Evolutionary conservation across 768 basidiomycete species (phyloP).

Genomic region (Melanogaster broomeanus): DNA sequence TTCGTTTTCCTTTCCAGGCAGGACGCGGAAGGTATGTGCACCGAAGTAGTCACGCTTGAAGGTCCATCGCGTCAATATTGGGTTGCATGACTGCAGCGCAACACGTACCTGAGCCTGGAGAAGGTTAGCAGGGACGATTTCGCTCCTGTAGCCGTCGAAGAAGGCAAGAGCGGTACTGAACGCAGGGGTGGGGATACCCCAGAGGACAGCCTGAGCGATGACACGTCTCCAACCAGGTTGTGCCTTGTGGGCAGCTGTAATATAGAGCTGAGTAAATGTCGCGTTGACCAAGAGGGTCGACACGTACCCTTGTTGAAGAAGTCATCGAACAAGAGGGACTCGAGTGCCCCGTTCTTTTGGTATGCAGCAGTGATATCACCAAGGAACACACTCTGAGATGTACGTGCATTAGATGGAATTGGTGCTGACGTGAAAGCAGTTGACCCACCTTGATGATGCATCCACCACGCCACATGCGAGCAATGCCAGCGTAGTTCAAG

Average conservation of each 20-base stretch:
- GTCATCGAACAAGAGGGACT: constrained; percentile 92
- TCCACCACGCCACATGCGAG: constrained; percentile 99
- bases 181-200: constrained; percentile 98
- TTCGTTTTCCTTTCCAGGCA: constrained; percentile 88
- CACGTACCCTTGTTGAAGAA: constrained; percentile 91
- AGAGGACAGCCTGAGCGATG: constrained; percentile 92
- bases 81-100: background rate
- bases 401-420: constrained; percentile 6
- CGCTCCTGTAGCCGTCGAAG: constrained; percentile 98
- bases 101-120: constrained; percentile 82
- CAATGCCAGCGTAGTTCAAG: constrained; percentile 97
- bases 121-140: constrained; percentile 90
- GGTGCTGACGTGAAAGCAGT: constrained; percentile 17
- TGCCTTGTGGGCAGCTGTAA: constrained; percentile 81
- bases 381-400: constrained; percentile 80
- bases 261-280: constrained; percentile 2
- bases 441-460: constrained; percentile 91
- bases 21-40: constrained; percentile 95
- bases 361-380: constrained; percentile 92
- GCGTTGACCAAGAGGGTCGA: background rate
- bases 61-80: constrained; percentile 6
- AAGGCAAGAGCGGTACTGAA: constrained; percentile 97
- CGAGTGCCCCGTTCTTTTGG: constrained; percentile 77
- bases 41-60: constrained; percentile 95
- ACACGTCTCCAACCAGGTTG: constrained; percentile 99